A percentile compares a stretch with the other conserved stretches of the same genome.
Evolutionary conservation across 768 basidiomycete genomes (phyloP).

Genomic region (Suillus occidentalis): DNA sequence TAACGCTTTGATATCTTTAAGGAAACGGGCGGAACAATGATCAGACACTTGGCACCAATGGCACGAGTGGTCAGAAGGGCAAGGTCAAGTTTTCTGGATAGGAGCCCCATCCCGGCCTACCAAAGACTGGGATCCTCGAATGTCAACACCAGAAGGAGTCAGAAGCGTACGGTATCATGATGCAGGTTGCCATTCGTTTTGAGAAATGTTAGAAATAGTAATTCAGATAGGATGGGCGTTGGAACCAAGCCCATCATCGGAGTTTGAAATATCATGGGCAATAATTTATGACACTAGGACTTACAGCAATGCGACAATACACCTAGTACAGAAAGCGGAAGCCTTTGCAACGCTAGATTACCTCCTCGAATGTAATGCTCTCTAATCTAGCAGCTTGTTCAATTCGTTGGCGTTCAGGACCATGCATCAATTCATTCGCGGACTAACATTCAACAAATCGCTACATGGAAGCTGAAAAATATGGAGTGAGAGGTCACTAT

Average conservation of each 20-base stretch:
- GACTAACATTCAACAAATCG: conserved; percentile 43
- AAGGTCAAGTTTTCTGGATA: neutral
- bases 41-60: neutral
- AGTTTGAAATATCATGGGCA: neutral
- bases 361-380: conserved; percentile 60
- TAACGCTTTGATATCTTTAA: neutral
- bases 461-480: conserved; percentile 23
- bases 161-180: neutral
- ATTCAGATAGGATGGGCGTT: neutral
- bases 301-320: neutral
- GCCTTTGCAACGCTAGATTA: conserved; percentile 53
- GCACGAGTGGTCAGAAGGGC: neutral
- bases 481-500: neutral
- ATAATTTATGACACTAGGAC: no score
- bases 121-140: neutral
- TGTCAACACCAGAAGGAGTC: neutral
- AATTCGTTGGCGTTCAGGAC: conserved; percentile 47
- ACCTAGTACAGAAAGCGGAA: conserved; percentile 57
- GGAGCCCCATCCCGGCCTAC: neutral
- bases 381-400: conserved; percentile 60
- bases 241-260: neutral
- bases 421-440: conserved; percentile 43
- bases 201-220: neutral
- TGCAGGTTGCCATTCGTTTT: neutral
- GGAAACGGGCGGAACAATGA: neutral